Conservation (phyloP, 129 eudicot species). For the Cynara cardunculus region DNA sequence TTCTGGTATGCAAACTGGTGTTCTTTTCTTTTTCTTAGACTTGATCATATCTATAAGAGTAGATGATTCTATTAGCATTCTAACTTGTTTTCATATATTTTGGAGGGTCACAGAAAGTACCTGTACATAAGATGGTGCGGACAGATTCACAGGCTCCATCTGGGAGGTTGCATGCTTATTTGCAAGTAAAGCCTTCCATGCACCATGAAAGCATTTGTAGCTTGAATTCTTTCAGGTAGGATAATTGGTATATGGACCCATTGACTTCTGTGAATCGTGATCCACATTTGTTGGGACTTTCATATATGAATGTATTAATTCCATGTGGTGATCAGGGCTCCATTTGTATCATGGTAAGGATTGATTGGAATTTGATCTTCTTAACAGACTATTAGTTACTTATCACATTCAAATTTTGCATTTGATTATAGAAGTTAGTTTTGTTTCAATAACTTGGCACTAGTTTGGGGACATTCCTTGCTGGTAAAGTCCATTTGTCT, state of each 20-base stretch:
- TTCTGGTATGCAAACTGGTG: constrained; percentile 42
- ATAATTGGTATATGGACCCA: background rate
- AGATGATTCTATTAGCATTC: background rate
- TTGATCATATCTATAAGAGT: background rate
- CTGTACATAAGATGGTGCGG: constrained; percentile 71
- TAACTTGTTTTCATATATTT: constrained; percentile 15
- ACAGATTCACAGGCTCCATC: constrained; percentile 88
- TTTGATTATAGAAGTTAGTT: background rate
- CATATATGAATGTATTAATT: background rate
- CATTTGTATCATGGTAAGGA: background rate
- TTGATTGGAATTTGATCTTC: background rate
- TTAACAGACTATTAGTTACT: background rate
- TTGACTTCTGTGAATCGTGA: background rate
- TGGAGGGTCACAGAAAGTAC: constrained; percentile 51
- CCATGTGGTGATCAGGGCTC: background rate
- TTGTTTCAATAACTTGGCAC: background rate
- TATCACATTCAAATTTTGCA: background rate
- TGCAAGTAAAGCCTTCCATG: constrained; percentile 60
- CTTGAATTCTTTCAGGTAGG: constrained; percentile 68
- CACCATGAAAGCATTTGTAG: constrained; percentile 42
- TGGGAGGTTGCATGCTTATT: constrained; percentile 93
- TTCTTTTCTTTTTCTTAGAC: background rate
- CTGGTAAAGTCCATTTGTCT: background rate
- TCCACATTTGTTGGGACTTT: background rate
- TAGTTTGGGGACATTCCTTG: background rate